Evolutionary conservation across 768 basidiomycete species (phyloP).

Genomic region (Cystofilobasidium macerans): DNA sequence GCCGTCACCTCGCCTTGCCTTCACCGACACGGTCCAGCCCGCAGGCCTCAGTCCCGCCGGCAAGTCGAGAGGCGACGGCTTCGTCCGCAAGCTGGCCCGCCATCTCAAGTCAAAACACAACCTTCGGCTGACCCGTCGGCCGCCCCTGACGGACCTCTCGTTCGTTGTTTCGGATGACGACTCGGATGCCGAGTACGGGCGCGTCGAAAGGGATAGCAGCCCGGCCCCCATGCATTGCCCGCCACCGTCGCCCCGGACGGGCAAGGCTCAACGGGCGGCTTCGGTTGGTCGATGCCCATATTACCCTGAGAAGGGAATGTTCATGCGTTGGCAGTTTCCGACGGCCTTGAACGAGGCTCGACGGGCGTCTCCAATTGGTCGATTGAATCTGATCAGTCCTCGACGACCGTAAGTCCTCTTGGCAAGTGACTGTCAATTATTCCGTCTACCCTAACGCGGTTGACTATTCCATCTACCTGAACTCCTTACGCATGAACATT

Average conservation of each 20-base stretch:
- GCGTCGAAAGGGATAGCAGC: no score
- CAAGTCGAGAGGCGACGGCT: neutral
- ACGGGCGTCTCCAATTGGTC: neutral
- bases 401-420: no score
- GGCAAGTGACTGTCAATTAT: no score
- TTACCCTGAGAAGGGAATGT: neutral
- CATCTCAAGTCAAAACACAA: neutral
- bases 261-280: no score
- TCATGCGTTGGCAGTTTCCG: neutral
- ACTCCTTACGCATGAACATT: no score
- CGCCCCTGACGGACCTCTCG: neutral
- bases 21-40: neutral
- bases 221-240: no score
- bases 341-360: neutral
- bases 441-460: no score
- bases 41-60: neutral
- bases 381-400: no score
- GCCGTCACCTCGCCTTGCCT: neutral
- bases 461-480: no score
- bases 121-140: neutral
- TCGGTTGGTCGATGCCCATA: neutral
- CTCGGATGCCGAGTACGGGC: no score
- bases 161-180: neutral
- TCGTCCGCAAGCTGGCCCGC: neutral
- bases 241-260: no score